Evolutionary conservation across 306 rosid species (phyloP).

Genomic region (Ormosia emarginata): DNA sequence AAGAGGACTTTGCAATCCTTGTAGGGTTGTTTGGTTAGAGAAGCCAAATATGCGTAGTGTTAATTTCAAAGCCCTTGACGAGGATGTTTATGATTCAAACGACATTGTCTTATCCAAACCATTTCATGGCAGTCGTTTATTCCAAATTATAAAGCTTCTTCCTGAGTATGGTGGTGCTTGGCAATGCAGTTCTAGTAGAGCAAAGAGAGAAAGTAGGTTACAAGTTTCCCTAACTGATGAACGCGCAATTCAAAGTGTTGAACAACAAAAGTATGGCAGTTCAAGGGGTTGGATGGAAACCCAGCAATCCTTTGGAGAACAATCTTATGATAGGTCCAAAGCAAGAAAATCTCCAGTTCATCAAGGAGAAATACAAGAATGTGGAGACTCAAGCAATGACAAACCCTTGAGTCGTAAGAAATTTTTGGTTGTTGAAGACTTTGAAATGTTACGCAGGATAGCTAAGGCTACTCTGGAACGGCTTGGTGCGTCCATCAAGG

Average conservation of each 20-base stretch:
- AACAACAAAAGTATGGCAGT: neutral
- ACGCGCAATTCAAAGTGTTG: neutral
- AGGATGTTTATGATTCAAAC: constrained; percentile 17
- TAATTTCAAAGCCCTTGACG: neutral
- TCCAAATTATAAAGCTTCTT: constrained; percentile 48
- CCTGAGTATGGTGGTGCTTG: constrained; percentile 56
- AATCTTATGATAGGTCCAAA: constrained; percentile 1
- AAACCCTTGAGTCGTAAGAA: constrained; percentile 47
- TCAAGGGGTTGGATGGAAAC: constrained; percentile 16
- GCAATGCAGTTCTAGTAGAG: neutral
- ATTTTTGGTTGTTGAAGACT: constrained; percentile 63
- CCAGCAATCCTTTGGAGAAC: neutral
- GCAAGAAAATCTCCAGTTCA: constrained; percentile 9
- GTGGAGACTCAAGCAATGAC: neutral
- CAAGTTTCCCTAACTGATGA: neutral
- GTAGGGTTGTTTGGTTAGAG: constrained; percentile 60
- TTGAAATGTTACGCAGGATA: neutral
- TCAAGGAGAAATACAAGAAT: constrained; percentile 26
- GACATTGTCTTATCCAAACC: constrained; percentile 43
- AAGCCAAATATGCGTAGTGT: constrained; percentile 19
- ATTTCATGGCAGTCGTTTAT: constrained; percentile 53
- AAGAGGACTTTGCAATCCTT: constrained; percentile 28
- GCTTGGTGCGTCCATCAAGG: constrained; percentile 45
- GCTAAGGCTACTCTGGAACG: constrained; percentile 3
- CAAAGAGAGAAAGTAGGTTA: neutral